Conservation (phyloP, 2,329 filamentous ascomycete genomes). For the Pestalotiopsis sp. region DNA sequence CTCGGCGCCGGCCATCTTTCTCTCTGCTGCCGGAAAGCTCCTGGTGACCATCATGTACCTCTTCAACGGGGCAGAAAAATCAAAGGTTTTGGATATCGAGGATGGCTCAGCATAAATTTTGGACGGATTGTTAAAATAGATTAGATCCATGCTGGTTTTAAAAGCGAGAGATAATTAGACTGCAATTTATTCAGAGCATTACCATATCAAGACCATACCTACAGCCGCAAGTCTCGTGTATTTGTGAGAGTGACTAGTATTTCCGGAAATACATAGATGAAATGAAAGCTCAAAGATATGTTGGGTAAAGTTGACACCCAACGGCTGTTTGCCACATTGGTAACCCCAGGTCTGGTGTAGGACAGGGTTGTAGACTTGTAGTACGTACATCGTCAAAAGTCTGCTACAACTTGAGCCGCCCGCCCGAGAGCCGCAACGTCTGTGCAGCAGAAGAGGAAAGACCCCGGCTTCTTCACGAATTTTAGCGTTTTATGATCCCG, state of each 20-base stretch:
- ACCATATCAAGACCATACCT: no score
- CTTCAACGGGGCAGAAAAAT: conserved; percentile 39
- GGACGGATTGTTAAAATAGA: not conserved
- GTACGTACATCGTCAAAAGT: no score
- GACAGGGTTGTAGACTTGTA: no score
- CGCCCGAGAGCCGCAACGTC: not conserved
- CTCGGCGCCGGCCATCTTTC: conserved; percentile 41
- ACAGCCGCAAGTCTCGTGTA: no score
- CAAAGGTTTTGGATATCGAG: conserved; percentile 18
- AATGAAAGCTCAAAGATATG: not conserved
- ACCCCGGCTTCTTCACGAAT: not conserved
- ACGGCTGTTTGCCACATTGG: not conserved
- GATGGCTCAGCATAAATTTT: not conserved
- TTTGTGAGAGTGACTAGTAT: no score
- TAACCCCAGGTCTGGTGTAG: not conserved
- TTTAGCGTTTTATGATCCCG: not conserved
- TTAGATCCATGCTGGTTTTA: not conserved
- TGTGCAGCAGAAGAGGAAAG: not conserved
- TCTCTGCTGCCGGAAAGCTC: conserved; percentile 46
- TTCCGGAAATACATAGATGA: no score
- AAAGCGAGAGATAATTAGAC: not conserved
- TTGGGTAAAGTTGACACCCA: not conserved
- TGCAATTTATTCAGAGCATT: no score
- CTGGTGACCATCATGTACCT: conserved; percentile 45
- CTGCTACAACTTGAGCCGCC: not conserved